Evolutionary conservation across 148 eudicot genomes (phyloP).

Genomic region (Vaccinium vitisidaea): DNA sequence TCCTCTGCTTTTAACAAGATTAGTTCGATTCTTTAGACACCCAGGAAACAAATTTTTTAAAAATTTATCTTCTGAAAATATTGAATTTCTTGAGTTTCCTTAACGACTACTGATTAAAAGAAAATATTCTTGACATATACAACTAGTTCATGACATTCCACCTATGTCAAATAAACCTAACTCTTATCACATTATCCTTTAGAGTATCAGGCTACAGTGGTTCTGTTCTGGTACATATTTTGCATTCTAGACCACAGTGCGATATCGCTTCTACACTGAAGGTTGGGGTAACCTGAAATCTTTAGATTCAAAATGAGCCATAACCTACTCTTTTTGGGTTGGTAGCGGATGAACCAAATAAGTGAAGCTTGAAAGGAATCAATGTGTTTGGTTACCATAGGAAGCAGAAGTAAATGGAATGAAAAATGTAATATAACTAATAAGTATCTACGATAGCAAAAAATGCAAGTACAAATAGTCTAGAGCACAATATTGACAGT

Average conservation of each 20-base stretch:
- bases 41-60: neutral
- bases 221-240: neutral
- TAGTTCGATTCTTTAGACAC: neutral
- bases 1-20: neutral
- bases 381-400: neutral
- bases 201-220: neutral
- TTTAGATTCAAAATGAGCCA: conserved; percentile 2
- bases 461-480: neutral
- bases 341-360: conserved; percentile 5
- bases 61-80: neutral
- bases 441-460: neutral
- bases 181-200: neutral
- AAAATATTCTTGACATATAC: neutral
- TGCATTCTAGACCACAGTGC: neutral
- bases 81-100: neutral
- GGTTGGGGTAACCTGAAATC: conserved; percentile 2
- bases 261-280: neutral
- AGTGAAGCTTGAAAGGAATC: neutral
- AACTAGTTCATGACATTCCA: neutral
- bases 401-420: neutral
- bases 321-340: neutral
- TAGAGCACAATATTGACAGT: neutral
- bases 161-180: neutral
- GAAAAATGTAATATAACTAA: neutral
- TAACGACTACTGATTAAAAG: neutral